Evolutionary conservation across 2,329 filamentous ascomycete species (phyloP), one percentile per base, ranked within the genome.

Genomic region (Neocucurbitaria cava): DNA sequence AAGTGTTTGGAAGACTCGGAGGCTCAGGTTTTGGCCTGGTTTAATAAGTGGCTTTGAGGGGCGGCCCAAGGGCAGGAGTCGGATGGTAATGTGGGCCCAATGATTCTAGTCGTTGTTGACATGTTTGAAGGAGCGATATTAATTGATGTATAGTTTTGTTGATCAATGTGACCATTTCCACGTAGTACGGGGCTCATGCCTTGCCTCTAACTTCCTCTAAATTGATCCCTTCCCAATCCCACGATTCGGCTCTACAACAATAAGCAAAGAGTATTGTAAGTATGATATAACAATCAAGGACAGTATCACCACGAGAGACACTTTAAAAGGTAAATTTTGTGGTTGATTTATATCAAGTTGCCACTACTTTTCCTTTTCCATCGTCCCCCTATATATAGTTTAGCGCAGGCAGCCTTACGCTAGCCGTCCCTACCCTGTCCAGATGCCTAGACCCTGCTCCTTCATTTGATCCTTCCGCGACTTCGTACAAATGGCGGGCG

Each of bases 21-120:
- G 49, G 52, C 40, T 42, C 67, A 70, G 52, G 65, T 58, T 8
- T 46, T 68, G 28, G 53, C 51, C 21, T 70, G 67, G 66, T 58
- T 70, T 28, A 46, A 48, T 13, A 59, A 44, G 39, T 66, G 58
- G 54, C 56, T 70, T 18, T 66, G 51, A 65, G 50, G 31, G 10
- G 11, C 3, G 18, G 11, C 8, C 18, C 6, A 43, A 21, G 8
- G 18, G 21, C 36, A n/a, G n/a, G n/a, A 23, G 17, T 26, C 24
- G 31, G 31, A 6, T 10, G 13, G 13, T 35, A 15, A 15, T 11
- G 28, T 8, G 5, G 24, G 24, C 24, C 24, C 9, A 26, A 9
- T 5, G 24, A 26, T 26, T 26, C 1, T 26, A 9, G 5, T 26
- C 24, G 24, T 28, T 28, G 26, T 28, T 28, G 26, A 28, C 26